These are phyloP conservation scores for Fusarium clavum DNA, from an alignment of 2,329 filamentous ascomycete genomes.

Conservation along the genomic window DNA sequence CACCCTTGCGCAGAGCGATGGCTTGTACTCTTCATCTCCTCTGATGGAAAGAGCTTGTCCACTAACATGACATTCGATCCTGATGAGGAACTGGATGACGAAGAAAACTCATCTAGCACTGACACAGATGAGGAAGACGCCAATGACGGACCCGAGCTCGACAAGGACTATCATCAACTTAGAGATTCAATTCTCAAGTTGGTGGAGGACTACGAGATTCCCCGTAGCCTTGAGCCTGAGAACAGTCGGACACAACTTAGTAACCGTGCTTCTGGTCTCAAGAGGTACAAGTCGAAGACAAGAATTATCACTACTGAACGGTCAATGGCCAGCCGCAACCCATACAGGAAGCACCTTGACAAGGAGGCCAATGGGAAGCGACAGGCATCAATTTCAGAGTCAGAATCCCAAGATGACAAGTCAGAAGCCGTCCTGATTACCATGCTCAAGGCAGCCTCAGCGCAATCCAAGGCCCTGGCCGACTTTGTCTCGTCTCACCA, in stretches of 20 bases:
- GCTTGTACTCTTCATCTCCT: conserved; percentile 82
- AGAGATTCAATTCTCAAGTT: conserved; percentile 84
- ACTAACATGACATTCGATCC: conserved; percentile 79
- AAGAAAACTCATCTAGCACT: conserved; percentile 70
- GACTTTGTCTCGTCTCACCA: conserved; percentile 87
- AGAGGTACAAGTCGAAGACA: conserved; percentile 70
- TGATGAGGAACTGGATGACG: conserved; percentile 74
- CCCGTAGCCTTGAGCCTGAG: conserved; percentile 71
- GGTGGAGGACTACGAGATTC: conserved; percentile 85
- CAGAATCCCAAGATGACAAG: conserved; percentile 50
- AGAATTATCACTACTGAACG: conserved; percentile 64
- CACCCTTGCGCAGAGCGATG: conserved; percentile 87
- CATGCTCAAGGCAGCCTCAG: conserved; percentile 81
- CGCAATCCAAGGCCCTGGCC: conserved; percentile 80
- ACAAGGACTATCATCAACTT: conserved; percentile 83
- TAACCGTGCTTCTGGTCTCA: conserved; percentile 73
- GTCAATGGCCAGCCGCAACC: conserved; percentile 68
- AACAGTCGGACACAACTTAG: conserved; percentile 73
- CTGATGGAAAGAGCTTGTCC: conserved; percentile 76
- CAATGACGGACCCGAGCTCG: conserved; percentile 70
- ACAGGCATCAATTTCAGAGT: conserved; percentile 15
- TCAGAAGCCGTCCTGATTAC: conserved; percentile 70
- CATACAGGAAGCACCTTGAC: conserved; percentile 59
- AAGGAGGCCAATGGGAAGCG: conserved; percentile 25
- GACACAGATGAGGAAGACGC: conserved; percentile 72